Percentiles rank a stretch among this genome's conserved stretches.
Conservation (phyloP, 2,329 filamentous ascomycete species). For the Beauveria brongniartii region DNA sequence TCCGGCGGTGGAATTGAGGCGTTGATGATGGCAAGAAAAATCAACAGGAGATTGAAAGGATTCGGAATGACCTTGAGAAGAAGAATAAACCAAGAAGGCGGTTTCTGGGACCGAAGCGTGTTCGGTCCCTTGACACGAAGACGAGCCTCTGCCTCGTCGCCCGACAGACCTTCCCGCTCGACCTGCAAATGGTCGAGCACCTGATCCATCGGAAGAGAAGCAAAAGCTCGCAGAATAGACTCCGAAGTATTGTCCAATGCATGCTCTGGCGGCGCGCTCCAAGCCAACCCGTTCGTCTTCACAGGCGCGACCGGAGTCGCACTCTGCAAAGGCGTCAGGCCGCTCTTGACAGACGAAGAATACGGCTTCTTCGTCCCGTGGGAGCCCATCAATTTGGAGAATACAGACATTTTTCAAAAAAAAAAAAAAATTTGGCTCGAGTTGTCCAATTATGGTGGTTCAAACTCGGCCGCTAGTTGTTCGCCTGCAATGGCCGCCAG, state of each 20-base stretch:
- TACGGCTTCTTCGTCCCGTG: not conserved
- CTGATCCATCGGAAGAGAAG: conserved; percentile 13
- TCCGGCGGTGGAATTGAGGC: conserved; percentile 15
- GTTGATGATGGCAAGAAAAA: conserved; percentile 20
- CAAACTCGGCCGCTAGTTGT: conserved; percentile 10
- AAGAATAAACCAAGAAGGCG: conserved; percentile 20
- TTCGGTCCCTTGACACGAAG: conserved; percentile 18
- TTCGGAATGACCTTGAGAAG: conserved; percentile 20
- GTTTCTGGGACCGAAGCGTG: conserved; percentile 18
- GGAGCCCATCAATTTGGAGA: not conserved
- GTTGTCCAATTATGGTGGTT: conserved; percentile 8
- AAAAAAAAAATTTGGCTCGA: not conserved
- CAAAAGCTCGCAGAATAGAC: conserved; percentile 16
- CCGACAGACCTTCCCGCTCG: conserved; percentile 16
- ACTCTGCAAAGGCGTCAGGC: not conserved
- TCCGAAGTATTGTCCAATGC: conserved; percentile 12
- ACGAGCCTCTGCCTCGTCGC: conserved; percentile 16
- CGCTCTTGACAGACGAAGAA: not conserved
- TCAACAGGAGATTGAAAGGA: conserved; percentile 20
- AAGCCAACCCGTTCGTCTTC: not conserved
- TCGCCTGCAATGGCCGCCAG: conserved; percentile 9
- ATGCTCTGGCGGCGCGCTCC: conserved; percentile 6
- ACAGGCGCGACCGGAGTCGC: not conserved
- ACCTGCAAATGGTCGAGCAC: conserved; percentile 17
- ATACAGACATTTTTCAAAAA: not conserved